Conservation (phyloP, 2,329 filamentous ascomycete species). For the Thermochaetoides dissita region DNA sequence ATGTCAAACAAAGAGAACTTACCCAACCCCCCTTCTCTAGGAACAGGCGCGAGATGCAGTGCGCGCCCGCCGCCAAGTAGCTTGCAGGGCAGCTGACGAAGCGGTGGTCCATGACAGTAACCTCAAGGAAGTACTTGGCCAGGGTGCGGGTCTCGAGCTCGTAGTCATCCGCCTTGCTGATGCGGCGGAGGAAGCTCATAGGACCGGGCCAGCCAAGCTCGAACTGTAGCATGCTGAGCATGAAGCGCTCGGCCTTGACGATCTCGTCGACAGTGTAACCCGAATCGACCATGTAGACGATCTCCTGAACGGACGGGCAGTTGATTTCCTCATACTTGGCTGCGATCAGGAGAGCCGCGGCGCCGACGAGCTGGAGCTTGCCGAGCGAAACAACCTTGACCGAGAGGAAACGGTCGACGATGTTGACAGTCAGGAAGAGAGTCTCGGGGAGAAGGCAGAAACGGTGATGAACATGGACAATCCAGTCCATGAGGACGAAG, state of each 20-base stretch:
- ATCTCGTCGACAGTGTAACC: constrained; percentile 86
- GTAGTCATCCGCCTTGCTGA: constrained; percentile 98
- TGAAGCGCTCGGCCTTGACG: constrained; percentile 92
- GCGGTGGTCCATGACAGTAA: constrained; percentile 94
- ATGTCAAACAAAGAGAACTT: constrained; percentile 26
- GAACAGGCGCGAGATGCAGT: constrained; percentile 81
- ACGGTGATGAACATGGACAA: constrained; percentile 87
- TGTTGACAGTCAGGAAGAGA: constrained; percentile 87
- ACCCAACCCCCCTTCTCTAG: constrained; percentile 89
- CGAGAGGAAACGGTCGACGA: constrained; percentile 91
- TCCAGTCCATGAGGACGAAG: constrained; percentile 92
- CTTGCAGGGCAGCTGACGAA: constrained; percentile 86
- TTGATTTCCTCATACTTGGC: constrained; percentile 99
- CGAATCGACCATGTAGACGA: constrained; percentile 95
- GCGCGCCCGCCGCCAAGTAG: constrained; percentile 79
- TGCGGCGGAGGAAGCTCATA: constrained; percentile 92
- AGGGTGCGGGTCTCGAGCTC: constrained; percentile 89
- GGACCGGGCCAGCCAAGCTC: constrained; percentile 96
- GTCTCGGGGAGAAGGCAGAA: constrained; percentile 90
- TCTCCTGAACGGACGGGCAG: constrained; percentile 85
- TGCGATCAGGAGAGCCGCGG: constrained; percentile 88
- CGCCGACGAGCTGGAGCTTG: constrained; percentile 90
- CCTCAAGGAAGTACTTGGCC: constrained; percentile 94
- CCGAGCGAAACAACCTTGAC: constrained; percentile 88
- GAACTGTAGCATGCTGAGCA: constrained; percentile 92